These are phyloP conservation scores for Hyaloperonospora brassicae DNA, from an alignment of 352 stramenopile genomes.

Conservation along the genomic window DNA sequence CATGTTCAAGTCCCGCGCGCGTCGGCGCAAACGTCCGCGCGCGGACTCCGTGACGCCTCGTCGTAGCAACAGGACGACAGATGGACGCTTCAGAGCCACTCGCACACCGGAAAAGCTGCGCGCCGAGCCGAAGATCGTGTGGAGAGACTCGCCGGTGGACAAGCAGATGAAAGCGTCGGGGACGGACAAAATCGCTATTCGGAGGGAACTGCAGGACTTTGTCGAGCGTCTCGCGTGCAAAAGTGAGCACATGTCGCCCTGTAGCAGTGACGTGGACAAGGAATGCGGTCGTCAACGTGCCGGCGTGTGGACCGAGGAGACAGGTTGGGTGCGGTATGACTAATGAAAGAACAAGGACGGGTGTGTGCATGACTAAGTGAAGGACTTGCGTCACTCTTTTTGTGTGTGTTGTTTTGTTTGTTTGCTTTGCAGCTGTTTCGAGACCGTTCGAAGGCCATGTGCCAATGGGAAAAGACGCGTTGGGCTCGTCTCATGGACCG, in stretches of 20 bases:
- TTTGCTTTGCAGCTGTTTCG: slow-evolving; percentile 17
- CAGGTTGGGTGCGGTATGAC: slow-evolving; percentile 10
- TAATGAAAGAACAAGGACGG: neutral
- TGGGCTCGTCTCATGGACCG: neutral
- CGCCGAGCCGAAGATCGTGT: slow-evolving; percentile 51
- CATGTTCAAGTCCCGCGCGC: slow-evolving; percentile 14
- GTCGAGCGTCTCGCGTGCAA: slow-evolving; percentile 49
- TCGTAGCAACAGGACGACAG: slow-evolving; percentile 7
- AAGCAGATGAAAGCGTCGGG: slow-evolving; percentile 76
- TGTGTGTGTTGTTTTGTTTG: neutral
- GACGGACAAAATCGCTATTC: slow-evolving; percentile 54
- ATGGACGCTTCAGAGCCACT: neutral
- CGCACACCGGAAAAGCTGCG: slow-evolving; percentile 13
- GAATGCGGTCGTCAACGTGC: slow-evolving; percentile 4
- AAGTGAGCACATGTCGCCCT: slow-evolving; percentile 36
- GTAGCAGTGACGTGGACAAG: slow-evolving; percentile 12
- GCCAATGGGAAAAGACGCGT: slow-evolving; percentile 4
- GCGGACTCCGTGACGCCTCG: slow-evolving; percentile 25
- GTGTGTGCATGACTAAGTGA: slow-evolving; percentile 6
- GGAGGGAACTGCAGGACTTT: slow-evolving; percentile 65
- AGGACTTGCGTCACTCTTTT: neutral
- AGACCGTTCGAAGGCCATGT: slow-evolving; percentile 49
- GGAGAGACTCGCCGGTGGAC: slow-evolving; percentile 69
- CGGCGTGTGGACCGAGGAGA: slow-evolving; percentile 12
- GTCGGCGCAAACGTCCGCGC: slow-evolving; percentile 45